Evolutionary conservation across 2,329 filamentous ascomycete species (phyloP).

Genomic region (Colletotrichum sp.): DNA sequence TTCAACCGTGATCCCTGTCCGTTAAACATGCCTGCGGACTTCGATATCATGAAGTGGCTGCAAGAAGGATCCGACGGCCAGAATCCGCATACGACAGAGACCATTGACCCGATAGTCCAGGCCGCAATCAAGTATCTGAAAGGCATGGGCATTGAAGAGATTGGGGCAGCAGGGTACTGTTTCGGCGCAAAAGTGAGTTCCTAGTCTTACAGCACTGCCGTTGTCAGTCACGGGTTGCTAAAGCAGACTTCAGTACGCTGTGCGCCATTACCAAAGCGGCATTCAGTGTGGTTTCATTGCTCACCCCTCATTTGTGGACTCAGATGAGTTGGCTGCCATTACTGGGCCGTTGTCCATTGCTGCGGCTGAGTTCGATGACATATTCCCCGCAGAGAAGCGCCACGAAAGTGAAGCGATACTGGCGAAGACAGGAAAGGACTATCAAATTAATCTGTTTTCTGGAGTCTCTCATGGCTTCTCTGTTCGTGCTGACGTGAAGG

Average conservation of each 20-base stretch:
- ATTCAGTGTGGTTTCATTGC: not conserved
- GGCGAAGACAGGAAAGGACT: not conserved
- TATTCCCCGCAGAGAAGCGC: not conserved
- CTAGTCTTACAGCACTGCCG: not conserved
- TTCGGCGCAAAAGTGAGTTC: not conserved
- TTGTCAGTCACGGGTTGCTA: not conserved
- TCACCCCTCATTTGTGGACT: not conserved
- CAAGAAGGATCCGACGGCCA: not conserved
- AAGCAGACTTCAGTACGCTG: not conserved
- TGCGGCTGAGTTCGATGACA: not conserved
- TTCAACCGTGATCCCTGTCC: not conserved
- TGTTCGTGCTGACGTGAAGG: not conserved
- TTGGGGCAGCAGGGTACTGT: not conserved
- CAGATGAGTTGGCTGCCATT: not conserved
- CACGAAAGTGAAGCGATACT: not conserved
- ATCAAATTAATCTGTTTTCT: not conserved
- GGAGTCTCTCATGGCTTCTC: not conserved
- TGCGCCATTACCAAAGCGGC: not conserved
- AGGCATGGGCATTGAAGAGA: not conserved
- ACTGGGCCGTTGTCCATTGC: not conserved
- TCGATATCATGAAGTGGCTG: not conserved
- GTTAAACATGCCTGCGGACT: not conserved
- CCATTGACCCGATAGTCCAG: not conserved
- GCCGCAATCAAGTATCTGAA: not conserved
- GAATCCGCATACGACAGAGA: not conserved